Evolutionary conservation across 2,329 filamentous ascomycete species (phyloP), one percentile per base, ranked within the genome.

Genomic region (Ophiognomonia clavigignenti-juglandacearum): DNA sequence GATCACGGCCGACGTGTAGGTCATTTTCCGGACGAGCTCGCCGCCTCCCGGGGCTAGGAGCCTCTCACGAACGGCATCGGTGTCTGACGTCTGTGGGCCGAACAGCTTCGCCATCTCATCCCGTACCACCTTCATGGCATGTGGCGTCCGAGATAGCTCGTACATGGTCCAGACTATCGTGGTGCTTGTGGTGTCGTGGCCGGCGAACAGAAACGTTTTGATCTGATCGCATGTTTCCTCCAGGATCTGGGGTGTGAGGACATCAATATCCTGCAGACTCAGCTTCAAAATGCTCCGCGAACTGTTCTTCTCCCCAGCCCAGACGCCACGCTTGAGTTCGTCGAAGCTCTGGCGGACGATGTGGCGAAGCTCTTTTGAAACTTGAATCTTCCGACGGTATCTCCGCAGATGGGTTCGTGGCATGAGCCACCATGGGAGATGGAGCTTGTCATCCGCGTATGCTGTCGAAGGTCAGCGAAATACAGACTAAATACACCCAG

Each of bases 121-220:
- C 4, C 61, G 58, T 1, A 71, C 50, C 0, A 57, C 54, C 13
- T 52, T 42, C 16, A 63, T 52, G 0, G 54, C 61, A 0, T 47
- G 46, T 0, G 67, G 64, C 0, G 58, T 58, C 3, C 59, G 57
- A 4, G 59, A 60, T 0, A 70, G 56, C 43, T 67, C 59, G 51
- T 69, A 68, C 23, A 65, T 57, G 0, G 56, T 51, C 63, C 64
- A 69, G 7, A 61, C 54, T 1, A 70, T 52, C 1, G 61, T 54
- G 45, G 60, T 64, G 27, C 61, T 62, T 1, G 67, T 67, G 4
- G 67, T 68, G 50, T 70, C 67, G 34, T 70, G 67, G 3, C 68
- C 66, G 4, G 65, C 67, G 27, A 71, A 65, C 6, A 69, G 53
- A 50, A 71, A 70, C 0, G 62, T 62, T 43, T 64, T 65, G 26